Percentiles rank a stretch among this genome's conserved stretches.
These are phyloP conservation scores for Podaxis rugospora DNA, from an alignment of 768 basidiomycete genomes.

Conservation along the genomic window DNA sequence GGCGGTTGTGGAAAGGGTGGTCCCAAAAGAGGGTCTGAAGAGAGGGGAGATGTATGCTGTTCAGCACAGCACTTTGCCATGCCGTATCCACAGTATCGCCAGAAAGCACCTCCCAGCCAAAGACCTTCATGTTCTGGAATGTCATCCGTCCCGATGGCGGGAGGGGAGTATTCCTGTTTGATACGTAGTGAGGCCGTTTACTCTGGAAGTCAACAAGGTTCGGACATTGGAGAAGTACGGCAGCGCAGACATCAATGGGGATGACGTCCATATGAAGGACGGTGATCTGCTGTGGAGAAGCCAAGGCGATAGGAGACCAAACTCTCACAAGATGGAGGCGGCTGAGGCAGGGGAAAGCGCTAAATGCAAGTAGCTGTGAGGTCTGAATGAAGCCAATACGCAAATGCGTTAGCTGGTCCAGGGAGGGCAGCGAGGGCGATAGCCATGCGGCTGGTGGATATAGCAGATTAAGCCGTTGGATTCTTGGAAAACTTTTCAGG, in stretches of 20 bases:
- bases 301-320: neutral
- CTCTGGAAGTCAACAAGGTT: neutral
- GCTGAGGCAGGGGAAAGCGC: neutral
- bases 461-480: neutral
- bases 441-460: neutral
- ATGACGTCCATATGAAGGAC: neutral
- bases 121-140: neutral
- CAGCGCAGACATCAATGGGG: neutral
- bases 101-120: neutral
- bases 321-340: neutral
- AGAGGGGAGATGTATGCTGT: neutral
- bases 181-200: neutral
- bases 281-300: neutral
- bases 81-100: neutral
- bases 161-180: neutral
- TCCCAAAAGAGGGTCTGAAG: neutral
- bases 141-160: conserved; percentile 10
- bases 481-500: neutral
- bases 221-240: neutral
- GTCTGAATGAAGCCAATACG: neutral
- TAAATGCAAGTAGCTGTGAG: neutral
- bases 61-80: neutral
- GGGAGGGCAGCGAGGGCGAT: neutral
- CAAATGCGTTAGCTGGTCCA: neutral
- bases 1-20: neutral